phyloP scores from a whole-genome alignment of 371 early-diverging fungal genomes.

The Dinochytrium kinnereticum region DNA sequence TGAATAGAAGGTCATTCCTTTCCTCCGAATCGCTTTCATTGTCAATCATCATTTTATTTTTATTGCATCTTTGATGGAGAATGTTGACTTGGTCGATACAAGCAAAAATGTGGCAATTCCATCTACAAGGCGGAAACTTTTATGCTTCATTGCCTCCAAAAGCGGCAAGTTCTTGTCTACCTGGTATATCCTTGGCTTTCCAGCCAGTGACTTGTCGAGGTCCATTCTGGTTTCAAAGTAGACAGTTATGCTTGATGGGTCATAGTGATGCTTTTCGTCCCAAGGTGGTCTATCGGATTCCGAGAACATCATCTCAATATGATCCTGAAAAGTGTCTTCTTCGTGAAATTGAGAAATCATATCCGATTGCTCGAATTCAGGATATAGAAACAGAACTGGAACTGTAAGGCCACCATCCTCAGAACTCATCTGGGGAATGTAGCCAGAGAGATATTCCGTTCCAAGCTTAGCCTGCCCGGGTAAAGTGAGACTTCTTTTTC shows the following conservation, averaged over 20 bases:
- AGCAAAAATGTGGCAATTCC: conserved; percentile 48
- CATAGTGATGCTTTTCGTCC: conserved; percentile 77
- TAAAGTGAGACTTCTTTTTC: not conserved
- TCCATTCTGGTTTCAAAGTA: conserved; percentile 73
- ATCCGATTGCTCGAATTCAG: conserved; percentile 91
- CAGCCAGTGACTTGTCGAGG: conserved; percentile 46
- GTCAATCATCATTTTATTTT: not conserved
- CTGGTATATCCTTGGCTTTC: conserved; percentile 23
- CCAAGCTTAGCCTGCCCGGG: conserved; percentile 3
- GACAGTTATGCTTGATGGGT: conserved; percentile 70
- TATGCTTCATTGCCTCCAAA: conserved; percentile 34
- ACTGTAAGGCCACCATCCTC: conserved; percentile 70
- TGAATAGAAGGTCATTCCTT: not conserved
- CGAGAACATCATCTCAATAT: conserved; percentile 83
- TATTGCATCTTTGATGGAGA: not conserved
- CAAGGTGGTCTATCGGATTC: conserved; percentile 71
- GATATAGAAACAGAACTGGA: conserved; percentile 94
- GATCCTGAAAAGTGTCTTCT: conserved; percentile 78
- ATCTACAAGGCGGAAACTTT: conserved; percentile 44
- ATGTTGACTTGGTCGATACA: conserved; percentile 15
- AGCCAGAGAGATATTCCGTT: conserved; percentile 15
- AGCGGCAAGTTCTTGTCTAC: conserved; percentile 36
- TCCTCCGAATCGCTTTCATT: not conserved
- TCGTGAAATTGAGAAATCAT: conserved; percentile 88
- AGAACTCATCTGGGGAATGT: conserved; percentile 70